Evolutionary conservation across 495 filamentous ascomycete species (phyloP), one percentile per base, ranked within the genome.

Genomic region (Trichoderma asperelloides): DNA sequence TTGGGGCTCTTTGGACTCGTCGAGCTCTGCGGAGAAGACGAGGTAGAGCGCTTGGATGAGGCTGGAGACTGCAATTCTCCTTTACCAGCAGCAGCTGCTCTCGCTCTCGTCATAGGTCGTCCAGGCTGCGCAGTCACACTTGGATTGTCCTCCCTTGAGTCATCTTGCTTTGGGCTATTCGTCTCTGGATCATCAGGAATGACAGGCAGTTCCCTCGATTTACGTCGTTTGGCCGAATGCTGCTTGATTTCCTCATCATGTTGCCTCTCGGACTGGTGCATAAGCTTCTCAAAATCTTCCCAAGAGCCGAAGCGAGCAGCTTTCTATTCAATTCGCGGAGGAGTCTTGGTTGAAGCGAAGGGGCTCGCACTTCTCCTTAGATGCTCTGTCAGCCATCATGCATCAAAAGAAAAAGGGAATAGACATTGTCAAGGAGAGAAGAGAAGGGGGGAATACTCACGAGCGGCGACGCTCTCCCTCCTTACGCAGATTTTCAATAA

Each of bases 391-490:
- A 64, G 63, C 63, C 49, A 49, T 33, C 49, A 40, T 5, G 21
- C 18, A 5, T 62, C 30, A 28, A 27, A 47, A 67, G 65, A 66
- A 28, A 33, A 51, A 2, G 1, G 43, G 6, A 33, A 49, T 3
- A 21, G 21, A 3, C 4, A 51, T 40, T 15, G 64, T 6, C n/a
- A 18, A 62, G 39, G 37, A 0, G 25, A 25, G 65, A 51, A 18
- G n/a, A 37, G 0, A 18, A 30, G 23, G 25, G 18, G 49, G 9
- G 23, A 23, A 25, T 13, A 84, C 88, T 79, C 79, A 91, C 88
- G 88, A 90, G 78, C 92, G 82, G 69, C 92, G 79, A 69, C 88
- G 81, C 74, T 93, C 89, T 27, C 91, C 93, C 76, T 97, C 91
- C 75, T 91, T 90, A 41, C 92, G 81, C 71, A 91, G 85, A 5